phyloP scores from a whole-genome alignment of 2,329 filamentous ascomycete genomes.

The Calonectria fujianensis region DNA sequence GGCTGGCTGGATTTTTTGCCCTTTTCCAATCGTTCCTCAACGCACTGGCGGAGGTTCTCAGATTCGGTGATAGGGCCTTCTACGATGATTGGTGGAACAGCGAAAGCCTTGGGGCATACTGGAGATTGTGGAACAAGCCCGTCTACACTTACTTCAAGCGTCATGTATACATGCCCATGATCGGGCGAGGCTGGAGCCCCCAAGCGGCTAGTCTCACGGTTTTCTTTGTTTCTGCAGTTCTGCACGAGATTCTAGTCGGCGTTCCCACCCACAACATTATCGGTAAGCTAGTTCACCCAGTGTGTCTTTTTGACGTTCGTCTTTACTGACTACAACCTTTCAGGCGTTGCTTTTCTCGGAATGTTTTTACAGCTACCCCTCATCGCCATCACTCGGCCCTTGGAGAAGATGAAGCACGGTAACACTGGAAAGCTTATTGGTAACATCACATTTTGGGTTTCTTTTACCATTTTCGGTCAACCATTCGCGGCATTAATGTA shows the following conservation, averaged over 20 bases:
- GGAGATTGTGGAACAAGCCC: constrained; percentile 98
- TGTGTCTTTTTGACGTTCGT: neutral
- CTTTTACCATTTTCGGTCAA: constrained; percentile 96
- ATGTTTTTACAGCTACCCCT: constrained; percentile 96
- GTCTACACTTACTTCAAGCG: constrained; percentile 98
- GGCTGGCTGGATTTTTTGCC: constrained; percentile 98
- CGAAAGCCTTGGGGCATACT: constrained; percentile 89
- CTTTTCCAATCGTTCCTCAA: constrained; percentile 96
- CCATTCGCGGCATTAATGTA: constrained; percentile 94
- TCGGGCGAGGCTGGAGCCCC: constrained; percentile 87
- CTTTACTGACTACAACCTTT: constrained; percentile 36
- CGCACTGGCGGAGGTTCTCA: constrained; percentile 90
- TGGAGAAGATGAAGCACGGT: constrained; percentile 86
- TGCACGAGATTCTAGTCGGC: constrained; percentile 95
- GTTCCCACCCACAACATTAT: constrained; percentile 96
- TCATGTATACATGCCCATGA: constrained; percentile 92
- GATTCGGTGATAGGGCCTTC: constrained; percentile 94
- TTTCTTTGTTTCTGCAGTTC: constrained; percentile 89
- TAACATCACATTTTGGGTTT: constrained; percentile 97
- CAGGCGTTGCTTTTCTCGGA: constrained; percentile 92
- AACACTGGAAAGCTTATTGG: constrained; percentile 85
- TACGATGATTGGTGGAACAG: constrained; percentile 99
- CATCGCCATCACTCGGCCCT: constrained; percentile 85
- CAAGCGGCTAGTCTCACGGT: constrained; percentile 84
- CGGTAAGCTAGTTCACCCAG: constrained; percentile 69